Evolutionary conservation across 805 yeast species (phyloP).

Genomic region (Scheffersomyces spartinae): DNA sequence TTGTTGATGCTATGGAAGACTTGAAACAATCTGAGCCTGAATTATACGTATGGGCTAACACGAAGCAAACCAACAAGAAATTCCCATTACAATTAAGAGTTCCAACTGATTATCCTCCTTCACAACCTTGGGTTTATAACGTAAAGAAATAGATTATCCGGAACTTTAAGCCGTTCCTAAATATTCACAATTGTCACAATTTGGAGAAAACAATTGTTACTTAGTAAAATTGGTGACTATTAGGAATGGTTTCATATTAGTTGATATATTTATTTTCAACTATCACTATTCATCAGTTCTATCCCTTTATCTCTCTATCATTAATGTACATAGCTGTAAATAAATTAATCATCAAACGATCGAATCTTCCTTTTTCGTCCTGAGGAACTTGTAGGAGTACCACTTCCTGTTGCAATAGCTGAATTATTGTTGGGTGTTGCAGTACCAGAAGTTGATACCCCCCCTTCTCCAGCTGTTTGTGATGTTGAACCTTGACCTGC

Average conservation of each 20-base stretch:
- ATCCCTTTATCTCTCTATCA: too few species aligned
- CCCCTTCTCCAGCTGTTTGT: slow-evolving; percentile 1
- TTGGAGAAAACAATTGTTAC: too few species aligned
- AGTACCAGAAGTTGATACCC: neutral
- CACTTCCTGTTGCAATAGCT: neutral
- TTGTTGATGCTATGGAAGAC: slow-evolving; percentile 62
- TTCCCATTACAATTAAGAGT: slow-evolving; percentile 78
- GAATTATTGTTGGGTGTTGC: slow-evolving; percentile 1
- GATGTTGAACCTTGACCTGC: slow-evolving; percentile 1
- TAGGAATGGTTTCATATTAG: too few species aligned
- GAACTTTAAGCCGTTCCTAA: too few species aligned
- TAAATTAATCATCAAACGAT: slow-evolving; percentile 15
- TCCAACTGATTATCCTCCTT: slow-evolving; percentile 86
- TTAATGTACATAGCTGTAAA: too few species aligned
- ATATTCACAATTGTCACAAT: too few species aligned
- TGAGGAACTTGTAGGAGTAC: slow-evolving; percentile 9
- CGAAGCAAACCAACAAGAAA: slow-evolving; percentile 41
- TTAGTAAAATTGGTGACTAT: too few species aligned
- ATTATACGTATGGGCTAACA: slow-evolving; percentile 53
- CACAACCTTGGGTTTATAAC: slow-evolving; percentile 64
- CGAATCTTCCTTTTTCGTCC: slow-evolving; percentile 17
- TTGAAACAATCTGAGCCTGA: slow-evolving; percentile 40
- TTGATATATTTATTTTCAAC: too few species aligned
- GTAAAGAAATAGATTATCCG: too few species aligned
- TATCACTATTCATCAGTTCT: too few species aligned